Evolutionary conservation across 257 asterid genomes (phyloP), one percentile per base, ranked within the genome.

Genomic region (Solanum dulcamara): DNA sequence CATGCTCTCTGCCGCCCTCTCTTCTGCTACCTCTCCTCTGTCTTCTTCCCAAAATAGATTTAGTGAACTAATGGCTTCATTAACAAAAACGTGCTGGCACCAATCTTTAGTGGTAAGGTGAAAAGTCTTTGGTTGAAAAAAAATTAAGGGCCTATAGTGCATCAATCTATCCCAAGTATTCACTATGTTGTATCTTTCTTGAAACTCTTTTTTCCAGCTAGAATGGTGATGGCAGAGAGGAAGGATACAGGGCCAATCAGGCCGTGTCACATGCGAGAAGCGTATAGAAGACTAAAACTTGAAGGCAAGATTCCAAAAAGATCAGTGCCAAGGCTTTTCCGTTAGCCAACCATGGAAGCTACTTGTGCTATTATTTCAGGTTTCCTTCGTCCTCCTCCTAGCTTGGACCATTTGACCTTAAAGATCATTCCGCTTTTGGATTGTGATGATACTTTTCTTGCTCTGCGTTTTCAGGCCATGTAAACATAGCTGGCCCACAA

Each of bases 201-300:
- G 22, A 2, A n/a, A 12, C 30, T n/a, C 20, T 84, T 35, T 32
- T 77, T 70, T 92, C 94, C 97, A 92, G 96, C 98, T 22, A 89
- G 94, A 88, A 80, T 91, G 22, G 98, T 96, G 62, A 96, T 96
- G 98, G 82, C 91, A 0, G 98, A 96, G 90, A 91, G 99, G 68
- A 86, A 74, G 74, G 98, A 96, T 80, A 74, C 92, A 2, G 97
- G 99, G 82, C 98, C 99, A 70, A 93, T 96, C 80, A 92, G 99
- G 90, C 99, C 99, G n/a, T 93, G 98, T 91, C 99, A 93, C 90
- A 90, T 96, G 84, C 91, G 99, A 86, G 98, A 96, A 92, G 96
- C 99, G 40, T 96, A 93, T 44, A 89, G 98, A 88, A 92, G 98
- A 86, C 80, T 96, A 22, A 96, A 94, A 85, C 93, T 92, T 50